Base-by-base conservation (phyloP, 2,329 filamentous ascomycete genomes). In the Emmonsiellopsis sp. region DNA sequence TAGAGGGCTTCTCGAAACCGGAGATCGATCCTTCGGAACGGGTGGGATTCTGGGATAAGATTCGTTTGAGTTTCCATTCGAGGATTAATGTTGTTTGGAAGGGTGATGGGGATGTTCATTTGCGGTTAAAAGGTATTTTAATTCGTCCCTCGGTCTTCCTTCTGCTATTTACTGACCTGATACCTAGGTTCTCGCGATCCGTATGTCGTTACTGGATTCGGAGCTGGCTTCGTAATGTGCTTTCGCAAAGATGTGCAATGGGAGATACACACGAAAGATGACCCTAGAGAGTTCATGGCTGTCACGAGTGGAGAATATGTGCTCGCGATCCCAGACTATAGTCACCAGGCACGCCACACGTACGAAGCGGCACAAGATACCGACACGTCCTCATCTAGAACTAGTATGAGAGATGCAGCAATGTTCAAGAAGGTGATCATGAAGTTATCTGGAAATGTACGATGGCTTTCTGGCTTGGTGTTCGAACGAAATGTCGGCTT, bases 31-130 rank as follows among this genome's bases (percentile, higher is more conserved):
- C 88, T 1, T 97, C 93, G 0, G 94, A 98, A 59, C 81, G 87
- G 53, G 89, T 95, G 46, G 93, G 93, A 2, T 98, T 98, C 74
- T 98, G 93, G 93, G 93, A 98, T 72, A 98, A 98, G 76, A 91
- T 98, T 50, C 81, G 93, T 52, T 79, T 98, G 38, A 91, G 86
- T 62, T 95, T 96, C 68, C 93, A 98, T 70, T 97, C 94, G 1
- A 83, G 89, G 16, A 83, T 97, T 55, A 86, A 85, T 51, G 83
- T 95, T 35, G 82, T 89, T 3, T 98, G 94, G 93, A 93, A 89
- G 65, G 91, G 89, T 9, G 92, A 95, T 66, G 94, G 94, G 5
- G 92, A 97, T 71, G 88, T 98, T 35, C 93, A 97, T 67, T 77
- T 98, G 30, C 85, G 90, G 34, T 79, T 98, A 35, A 98, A 98